phyloP scores from a whole-genome alignment of 2,329 filamentous ascomycete species.

The Alternaria sp. region DNA sequence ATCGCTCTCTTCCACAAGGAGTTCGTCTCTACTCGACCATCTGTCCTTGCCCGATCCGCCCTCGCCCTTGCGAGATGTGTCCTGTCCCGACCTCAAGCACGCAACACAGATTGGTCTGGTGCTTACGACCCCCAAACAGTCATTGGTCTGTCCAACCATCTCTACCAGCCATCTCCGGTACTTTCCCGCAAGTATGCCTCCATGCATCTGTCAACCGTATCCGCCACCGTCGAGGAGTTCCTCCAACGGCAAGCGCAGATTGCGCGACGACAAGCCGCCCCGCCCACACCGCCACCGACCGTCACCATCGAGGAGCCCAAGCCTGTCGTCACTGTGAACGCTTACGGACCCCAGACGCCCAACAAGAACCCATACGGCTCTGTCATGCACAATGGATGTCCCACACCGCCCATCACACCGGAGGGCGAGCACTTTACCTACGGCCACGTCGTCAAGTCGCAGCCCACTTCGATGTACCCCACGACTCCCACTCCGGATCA shows the following conservation, averaged over 20 bases:
- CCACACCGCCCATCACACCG: conserved; percentile 86
- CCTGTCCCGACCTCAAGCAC: conserved; percentile 78
- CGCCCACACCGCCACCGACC: conserved; percentile 68
- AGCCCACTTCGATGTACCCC: conserved; percentile 41
- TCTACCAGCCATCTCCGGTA: conserved; percentile 72
- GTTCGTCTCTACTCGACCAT: conserved; percentile 91
- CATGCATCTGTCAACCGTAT: conserved; percentile 70
- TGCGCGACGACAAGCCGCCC: conserved; percentile 50
- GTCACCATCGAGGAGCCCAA: conserved; percentile 61
- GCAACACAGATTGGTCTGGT: conserved; percentile 77
- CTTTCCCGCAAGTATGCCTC: conserved; percentile 74
- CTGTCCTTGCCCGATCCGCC: conserved; percentile 87
- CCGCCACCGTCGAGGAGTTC: conserved; percentile 71
- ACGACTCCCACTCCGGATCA: conserved; percentile 50
- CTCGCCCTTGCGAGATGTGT: conserved; percentile 88
- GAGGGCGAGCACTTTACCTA: conserved; percentile 61
- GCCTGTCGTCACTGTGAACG: conserved; percentile 46
- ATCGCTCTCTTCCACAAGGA: conserved; percentile 96
- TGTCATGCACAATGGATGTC: conserved; percentile 74
- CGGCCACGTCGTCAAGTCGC: conserved; percentile 40
- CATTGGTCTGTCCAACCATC: conserved; percentile 69
- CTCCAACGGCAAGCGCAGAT: conserved; percentile 66
- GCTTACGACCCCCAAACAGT: conserved; percentile 74
- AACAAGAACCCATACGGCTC: conserved; percentile 75
- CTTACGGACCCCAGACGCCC: conserved; percentile 76